Conservation (phyloP, 2,329 filamentous ascomycete species). For the Tolypocladium nubicola region DNA sequence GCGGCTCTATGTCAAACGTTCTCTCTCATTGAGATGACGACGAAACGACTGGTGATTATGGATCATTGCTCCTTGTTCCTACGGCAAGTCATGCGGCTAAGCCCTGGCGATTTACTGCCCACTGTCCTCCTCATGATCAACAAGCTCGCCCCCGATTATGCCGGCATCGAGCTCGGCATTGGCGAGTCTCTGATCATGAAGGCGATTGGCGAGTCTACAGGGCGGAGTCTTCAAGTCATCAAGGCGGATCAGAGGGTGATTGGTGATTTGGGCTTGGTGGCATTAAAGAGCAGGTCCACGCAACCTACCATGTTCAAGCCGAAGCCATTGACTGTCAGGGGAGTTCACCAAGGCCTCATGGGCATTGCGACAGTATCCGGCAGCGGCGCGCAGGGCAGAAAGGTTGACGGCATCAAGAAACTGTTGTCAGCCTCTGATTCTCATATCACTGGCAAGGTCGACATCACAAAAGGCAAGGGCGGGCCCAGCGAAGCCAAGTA, state of each 20-base stretch:
- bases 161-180: slow-evolving; percentile 94
- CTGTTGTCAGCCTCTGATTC: slow-evolving; percentile 84
- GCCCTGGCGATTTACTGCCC: slow-evolving; percentile 75
- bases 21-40: slow-evolving; percentile 88
- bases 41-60: slow-evolving; percentile 79
- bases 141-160: slow-evolving; percentile 92
- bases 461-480: slow-evolving; percentile 86
- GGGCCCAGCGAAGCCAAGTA: slow-evolving; percentile 93
- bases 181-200: slow-evolving; percentile 99
- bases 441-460: slow-evolving; percentile 62
- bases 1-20: slow-evolving; percentile 91
- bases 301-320: slow-evolving; percentile 99
- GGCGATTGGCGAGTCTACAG: slow-evolving; percentile 89
- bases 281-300: slow-evolving; percentile 88
- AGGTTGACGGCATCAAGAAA: slow-evolving; percentile 94
- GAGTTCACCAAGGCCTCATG: slow-evolving; percentile 81
- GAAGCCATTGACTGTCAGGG: slow-evolving; percentile 75
- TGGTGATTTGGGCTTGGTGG: slow-evolving; percentile 87
- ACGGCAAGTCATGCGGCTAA: slow-evolving; percentile 85
- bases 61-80: slow-evolving; percentile 86
- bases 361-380: slow-evolving; percentile 79
- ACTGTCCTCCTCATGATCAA: slow-evolving; percentile 95
- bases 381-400: slow-evolving; percentile 78
- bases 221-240: slow-evolving; percentile 77
- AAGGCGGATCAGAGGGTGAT: slow-evolving; percentile 95